Evolutionary conservation across 768 basidiomycete genomes (phyloP), one percentile per base, ranked within the genome.

Genomic region (Exsudoporus frostii): DNA sequence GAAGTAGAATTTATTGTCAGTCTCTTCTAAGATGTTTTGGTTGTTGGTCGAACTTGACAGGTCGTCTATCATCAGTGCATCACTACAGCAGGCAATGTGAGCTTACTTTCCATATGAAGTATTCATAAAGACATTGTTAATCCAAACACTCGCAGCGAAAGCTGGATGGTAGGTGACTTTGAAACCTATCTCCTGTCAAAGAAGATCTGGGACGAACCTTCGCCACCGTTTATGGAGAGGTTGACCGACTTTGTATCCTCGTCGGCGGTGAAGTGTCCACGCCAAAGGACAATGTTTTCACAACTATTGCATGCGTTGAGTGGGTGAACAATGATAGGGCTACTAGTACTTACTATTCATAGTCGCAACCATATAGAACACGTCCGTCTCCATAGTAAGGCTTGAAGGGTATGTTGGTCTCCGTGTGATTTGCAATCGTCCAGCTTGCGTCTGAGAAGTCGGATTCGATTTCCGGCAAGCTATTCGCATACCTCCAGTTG

Each of bases 291-390:
- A 7, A 79, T 74, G 61, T 90, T 90, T 69, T 92, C 90, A 57
- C 90, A 92, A 71, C 90, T 91, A 37, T 55, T 15, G 11, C 42
- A 41, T 45, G 6, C 0, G 3, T 39, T 48, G 15, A 42, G 38
- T 44, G 19, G 34, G 41, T 22, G 34, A 45, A 64, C 36, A 62
- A 37, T 37, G 30, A n/a, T n/a, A 29, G 39, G 19, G 17, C 32
- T 30, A 37, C 22, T 29, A 25, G 32, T 37, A 68, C 85, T 68
- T 54, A 91, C 89, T 85, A 93, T 52, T 83, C 87, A 67, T 93
- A 93, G 68, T 92, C 91, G 63, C 90, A 92, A 1, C 88, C 90
- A 67, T 90, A 92, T 27, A 93, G 71, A n/a, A 91, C 73, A 34
- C 86, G 74, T 1, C 87, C 88, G 56, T 90, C 86, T 1, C 88